phyloP scores from a whole-genome alignment of 176 grass and related monocot species.

The Typha latifolia region DNA sequence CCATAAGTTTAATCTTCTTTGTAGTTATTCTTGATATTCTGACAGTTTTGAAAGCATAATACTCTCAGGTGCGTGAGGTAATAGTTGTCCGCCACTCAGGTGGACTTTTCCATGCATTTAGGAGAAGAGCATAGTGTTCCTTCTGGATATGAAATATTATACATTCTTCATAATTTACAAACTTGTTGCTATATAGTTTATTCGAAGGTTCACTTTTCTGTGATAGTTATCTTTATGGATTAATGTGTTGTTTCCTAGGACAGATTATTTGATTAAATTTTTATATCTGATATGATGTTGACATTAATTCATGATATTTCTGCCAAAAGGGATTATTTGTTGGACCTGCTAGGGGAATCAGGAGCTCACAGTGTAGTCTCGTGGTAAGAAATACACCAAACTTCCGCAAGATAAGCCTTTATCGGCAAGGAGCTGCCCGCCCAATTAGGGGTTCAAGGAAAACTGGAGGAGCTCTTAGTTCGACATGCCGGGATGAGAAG shows the following conservation, averaged over 20 bases:
- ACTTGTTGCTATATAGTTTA: too few relatives aligned
- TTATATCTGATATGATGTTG: not conserved
- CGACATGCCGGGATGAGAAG: conserved; percentile 23
- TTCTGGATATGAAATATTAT: too few relatives aligned
- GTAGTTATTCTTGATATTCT: too few relatives aligned
- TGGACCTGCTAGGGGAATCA: conserved; percentile 20
- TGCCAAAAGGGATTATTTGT: conserved; percentile 22
- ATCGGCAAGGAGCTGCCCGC: not conserved
- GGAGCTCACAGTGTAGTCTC: conserved; percentile 33
- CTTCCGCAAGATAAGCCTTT: conserved; percentile 21
- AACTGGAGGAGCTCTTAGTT: conserved; percentile 17
- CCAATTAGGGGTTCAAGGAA: conserved; percentile 14
- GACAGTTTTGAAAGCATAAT: too few relatives aligned
- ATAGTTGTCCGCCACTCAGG: too few relatives aligned
- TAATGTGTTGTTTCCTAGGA: not conserved
- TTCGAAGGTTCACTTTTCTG: not conserved
- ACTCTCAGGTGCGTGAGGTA: too few relatives aligned
- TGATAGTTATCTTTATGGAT: not conserved
- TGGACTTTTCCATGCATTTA: too few relatives aligned
- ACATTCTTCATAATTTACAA: too few relatives aligned
- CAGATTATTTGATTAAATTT: not conserved
- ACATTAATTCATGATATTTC: not conserved
- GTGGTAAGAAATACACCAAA: conserved; percentile 15
- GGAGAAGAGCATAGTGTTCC: too few relatives aligned
- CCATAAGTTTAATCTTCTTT: too few relatives aligned